Percentiles rank a stretch among this genome's conserved stretches.
phyloP scores from a whole-genome alignment of 1,139 yeast genomes.

The Casaregolazyma lundiana region DNA sequence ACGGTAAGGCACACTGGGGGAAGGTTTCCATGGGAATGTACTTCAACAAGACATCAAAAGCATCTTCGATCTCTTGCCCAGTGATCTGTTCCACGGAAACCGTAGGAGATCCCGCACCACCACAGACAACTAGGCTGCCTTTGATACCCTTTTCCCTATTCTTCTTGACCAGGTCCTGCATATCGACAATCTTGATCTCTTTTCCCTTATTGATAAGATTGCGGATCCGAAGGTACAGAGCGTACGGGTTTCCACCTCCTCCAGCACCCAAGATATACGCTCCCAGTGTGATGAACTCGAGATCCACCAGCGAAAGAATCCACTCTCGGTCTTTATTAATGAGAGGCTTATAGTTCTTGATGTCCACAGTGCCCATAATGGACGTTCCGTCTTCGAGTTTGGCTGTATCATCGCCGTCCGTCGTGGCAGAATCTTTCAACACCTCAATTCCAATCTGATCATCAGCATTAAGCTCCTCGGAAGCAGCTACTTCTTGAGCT shows the following conservation, averaged over 20 bases:
- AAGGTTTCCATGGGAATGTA: conserved; percentile 18
- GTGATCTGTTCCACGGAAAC: conserved; percentile 41
- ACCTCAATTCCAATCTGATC: not conserved
- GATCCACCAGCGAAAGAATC: conserved; percentile 38
- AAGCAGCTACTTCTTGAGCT: not conserved
- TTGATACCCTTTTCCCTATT: conserved; percentile 27
- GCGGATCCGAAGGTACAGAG: conserved; percentile 36
- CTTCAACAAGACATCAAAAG: conserved; percentile 32
- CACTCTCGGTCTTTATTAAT: conserved; percentile 38
- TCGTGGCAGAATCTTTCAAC: not conserved
- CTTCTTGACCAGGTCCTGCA: conserved; percentile 26
- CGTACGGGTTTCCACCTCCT: conserved; percentile 49
- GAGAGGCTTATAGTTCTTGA: conserved; percentile 33
- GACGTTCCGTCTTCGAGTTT: conserved; percentile 7
- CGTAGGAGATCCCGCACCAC: conserved; percentile 46
- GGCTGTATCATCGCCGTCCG: conserved; percentile 3
- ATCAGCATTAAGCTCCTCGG: conserved; percentile 12
- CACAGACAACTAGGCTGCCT: conserved; percentile 30
- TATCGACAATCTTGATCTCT: conserved; percentile 35
- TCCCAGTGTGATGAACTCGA: conserved; percentile 42
- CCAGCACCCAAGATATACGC: conserved; percentile 47
- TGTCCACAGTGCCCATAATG: conserved; percentile 4
- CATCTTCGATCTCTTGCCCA: conserved; percentile 37
- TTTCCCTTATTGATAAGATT: conserved; percentile 36
- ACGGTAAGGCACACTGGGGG: conserved; percentile 31